Evolutionary conservation across 1,139 yeast genomes (phyloP), one percentile per base, ranked within the genome.

Genomic region (Pichia sp.): DNA sequence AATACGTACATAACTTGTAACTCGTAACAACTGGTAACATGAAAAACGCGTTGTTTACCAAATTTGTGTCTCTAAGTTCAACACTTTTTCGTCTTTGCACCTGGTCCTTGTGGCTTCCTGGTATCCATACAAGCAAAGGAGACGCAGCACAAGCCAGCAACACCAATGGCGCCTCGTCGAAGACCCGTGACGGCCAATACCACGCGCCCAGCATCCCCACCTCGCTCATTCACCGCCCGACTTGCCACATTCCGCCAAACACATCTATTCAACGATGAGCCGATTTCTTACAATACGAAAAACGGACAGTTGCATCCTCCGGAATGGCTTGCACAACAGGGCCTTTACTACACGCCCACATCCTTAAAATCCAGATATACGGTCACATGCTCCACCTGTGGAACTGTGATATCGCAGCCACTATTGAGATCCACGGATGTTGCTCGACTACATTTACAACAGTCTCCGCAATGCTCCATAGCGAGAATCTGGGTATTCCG

Each of bases 331-430:
- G 25, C 44, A 3, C 41, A 40, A 15, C 22, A 35, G 4, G 44
- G 44, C 3, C 38, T 40, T 21, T 40, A 40, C 23, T 40, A 34
- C 25, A 34, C 44, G 3, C 44, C 44, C 10, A 6, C 25, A 15
- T 40, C 44, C 6, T 29, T 40, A 1, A 40, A 38, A 35, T 34
- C 34, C 15, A 27, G 20, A 23, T 34, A 28, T 33, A 13, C 41
- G 3, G 29, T 40, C 6, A 40, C 44, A 10, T 40, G 44, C 21
- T 27, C 37, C 1, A 33, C 22, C 14, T 40, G 44, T 35, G 30
- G n/a, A n/a, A n/a, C n/a, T n/a, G n/a, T n/a, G n/a, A n/a, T n/a
- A n/a, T n/a, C n/a, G n/a, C n/a, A n/a, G n/a, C n/a, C n/a, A n/a
- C n/a, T n/a, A n/a, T n/a, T n/a, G n/a, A n/a, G n/a, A n/a, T n/a